These are phyloP conservation scores for Podaxis pistillaris DNA, from an alignment of 768 basidiomycete species.

Conservation along the genomic window DNA sequence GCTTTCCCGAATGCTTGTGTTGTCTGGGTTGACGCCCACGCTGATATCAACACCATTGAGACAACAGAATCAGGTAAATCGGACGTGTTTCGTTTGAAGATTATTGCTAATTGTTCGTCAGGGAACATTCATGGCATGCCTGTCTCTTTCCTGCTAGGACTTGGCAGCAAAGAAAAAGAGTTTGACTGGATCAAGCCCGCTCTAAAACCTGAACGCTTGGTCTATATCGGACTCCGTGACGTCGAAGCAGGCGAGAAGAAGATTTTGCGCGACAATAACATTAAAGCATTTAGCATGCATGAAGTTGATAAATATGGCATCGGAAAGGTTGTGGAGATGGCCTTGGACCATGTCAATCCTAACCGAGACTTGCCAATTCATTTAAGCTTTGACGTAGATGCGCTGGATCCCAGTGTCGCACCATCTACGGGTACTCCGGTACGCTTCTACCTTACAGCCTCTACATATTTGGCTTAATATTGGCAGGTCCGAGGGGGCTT, in stretches of 20 bases:
- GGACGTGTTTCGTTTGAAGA: conserved; percentile 12
- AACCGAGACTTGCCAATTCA: conserved; percentile 84
- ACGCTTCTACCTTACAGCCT: conserved; percentile 20
- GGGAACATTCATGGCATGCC: conserved; percentile 99
- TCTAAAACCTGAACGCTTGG: conserved; percentile 72
- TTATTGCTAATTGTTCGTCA: conserved; percentile 20
- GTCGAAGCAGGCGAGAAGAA: conserved; percentile 86
- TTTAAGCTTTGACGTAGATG: conserved; percentile 95
- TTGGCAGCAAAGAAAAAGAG: conserved; percentile 41
- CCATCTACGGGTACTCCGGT: conserved; percentile 94
- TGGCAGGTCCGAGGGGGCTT: conserved; percentile 86
- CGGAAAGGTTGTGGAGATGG: conserved; percentile 94
- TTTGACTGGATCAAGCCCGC: conserved; percentile 57
- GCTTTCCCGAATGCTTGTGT: conserved; percentile 80
- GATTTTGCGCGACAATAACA: conserved; percentile 75
- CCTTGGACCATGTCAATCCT: conserved; percentile 91
- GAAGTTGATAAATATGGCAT: conserved; percentile 91
- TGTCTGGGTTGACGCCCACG: conserved; percentile 96
- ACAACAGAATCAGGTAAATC: conserved; percentile 70
- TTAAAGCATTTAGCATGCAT: conserved; percentile 91
- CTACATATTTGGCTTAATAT: conserved; percentile 7
- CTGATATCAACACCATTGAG: conserved; percentile 91
- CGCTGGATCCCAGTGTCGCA: conserved; percentile 92
- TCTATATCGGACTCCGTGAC: conserved; percentile 97
- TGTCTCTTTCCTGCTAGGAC: conserved; percentile 84